Evolutionary conservation across 2,329 filamentous ascomycete species (phyloP).

Genomic region (Arthrobotrys megalospora): DNA sequence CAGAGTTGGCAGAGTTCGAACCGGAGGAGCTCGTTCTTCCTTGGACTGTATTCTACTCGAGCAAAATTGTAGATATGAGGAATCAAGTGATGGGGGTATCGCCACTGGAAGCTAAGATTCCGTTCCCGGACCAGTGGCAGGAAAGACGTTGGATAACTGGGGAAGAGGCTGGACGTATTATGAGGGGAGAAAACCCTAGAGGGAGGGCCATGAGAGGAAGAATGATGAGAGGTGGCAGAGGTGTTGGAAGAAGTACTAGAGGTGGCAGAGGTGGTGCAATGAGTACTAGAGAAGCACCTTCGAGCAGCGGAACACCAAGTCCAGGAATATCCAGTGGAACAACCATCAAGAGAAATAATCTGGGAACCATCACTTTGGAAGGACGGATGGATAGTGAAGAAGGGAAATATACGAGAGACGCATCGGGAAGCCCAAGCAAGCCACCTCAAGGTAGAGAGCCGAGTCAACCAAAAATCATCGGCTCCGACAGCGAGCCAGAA

Average conservation of each 20-base stretch:
- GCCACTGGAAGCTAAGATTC: background rate
- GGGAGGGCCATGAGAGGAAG: background rate
- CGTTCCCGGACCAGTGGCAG: slow-evolving; percentile 3
- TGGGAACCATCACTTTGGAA: no score
- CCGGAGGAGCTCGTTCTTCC: background rate
- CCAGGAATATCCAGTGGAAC: background rate
- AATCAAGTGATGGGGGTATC: background rate
- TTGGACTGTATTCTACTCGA: background rate
- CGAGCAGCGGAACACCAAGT: background rate
- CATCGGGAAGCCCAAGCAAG: no score
- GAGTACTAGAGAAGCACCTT: background rate
- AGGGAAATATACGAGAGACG: no score
- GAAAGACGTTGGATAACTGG: background rate
- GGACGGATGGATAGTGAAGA: no score
- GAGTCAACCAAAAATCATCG: background rate
- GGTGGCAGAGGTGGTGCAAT: no score
- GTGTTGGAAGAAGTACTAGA: no score
- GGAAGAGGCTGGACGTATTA: background rate
- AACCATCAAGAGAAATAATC: background rate
- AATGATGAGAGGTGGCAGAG: background rate
- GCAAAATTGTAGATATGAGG: background rate
- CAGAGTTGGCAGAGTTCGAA: background rate
- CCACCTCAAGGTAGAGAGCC: no score
- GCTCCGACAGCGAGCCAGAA: background rate
- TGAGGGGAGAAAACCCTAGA: background rate